These are phyloP conservation scores for Venturia aucupariae DNA, from an alignment of 2,329 filamentous ascomycete species.

Conservation along the genomic window DNA sequence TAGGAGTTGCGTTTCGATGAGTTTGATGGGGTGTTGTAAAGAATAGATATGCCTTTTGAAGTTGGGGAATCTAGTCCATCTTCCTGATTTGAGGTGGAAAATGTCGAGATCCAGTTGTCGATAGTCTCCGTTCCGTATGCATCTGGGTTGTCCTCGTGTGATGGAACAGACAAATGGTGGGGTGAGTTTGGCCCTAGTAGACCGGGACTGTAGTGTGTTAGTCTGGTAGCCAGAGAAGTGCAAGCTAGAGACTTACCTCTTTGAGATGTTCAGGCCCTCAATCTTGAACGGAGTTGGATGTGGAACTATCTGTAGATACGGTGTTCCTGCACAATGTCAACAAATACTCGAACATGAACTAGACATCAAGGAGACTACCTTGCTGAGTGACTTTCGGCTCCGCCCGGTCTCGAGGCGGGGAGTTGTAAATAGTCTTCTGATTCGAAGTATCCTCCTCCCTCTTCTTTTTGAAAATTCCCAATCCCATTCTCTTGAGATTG, in stretches of 20 bases:
- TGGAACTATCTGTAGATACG: slow-evolving; percentile 19
- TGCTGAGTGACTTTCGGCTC: slow-evolving; percentile 7
- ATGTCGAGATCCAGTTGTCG: slow-evolving; percentile 18
- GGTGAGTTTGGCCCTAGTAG: background rate
- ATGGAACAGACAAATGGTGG: slow-evolving; percentile 4
- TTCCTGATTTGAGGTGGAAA: slow-evolving; percentile 13
- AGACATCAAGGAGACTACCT: background rate
- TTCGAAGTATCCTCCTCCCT: slow-evolving; percentile 4
- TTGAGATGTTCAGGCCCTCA: background rate
- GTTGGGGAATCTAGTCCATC: background rate
- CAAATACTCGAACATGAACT: background rate
- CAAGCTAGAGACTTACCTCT: background rate
- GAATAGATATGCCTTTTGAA: background rate
- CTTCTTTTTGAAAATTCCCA: slow-evolving; percentile 12
- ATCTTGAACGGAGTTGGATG: slow-evolving; percentile 6
- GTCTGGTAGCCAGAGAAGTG: background rate
- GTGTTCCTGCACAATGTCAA: slow-evolving; percentile 15
- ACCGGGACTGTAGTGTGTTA: background rate
- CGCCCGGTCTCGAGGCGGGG: background rate
- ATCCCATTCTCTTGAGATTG: background rate
- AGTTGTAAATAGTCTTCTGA: background rate
- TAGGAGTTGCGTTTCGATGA: background rate
- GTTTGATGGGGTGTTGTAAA: background rate
- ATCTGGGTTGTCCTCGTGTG: slow-evolving; percentile 12
- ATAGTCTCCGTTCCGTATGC: slow-evolving; percentile 17